Conservation (phyloP, 2,329 filamentous ascomycete genomes). For the Fusarium compactum region DNA sequence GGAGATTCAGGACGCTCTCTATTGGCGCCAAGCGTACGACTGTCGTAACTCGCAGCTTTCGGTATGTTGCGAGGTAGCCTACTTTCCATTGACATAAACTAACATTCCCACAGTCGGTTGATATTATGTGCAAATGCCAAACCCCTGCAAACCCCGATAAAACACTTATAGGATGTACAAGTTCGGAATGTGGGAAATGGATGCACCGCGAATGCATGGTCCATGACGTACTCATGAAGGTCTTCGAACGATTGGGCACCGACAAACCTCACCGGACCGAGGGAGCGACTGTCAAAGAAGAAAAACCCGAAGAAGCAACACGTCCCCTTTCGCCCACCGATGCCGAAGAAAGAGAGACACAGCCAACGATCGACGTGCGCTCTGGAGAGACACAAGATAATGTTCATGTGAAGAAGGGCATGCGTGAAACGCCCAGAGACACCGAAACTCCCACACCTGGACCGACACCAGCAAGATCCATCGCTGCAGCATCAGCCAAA, state of each 20-base stretch:
- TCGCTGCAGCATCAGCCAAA: conserved; percentile 43
- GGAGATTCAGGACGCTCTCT: conserved; percentile 68
- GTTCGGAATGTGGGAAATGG: conserved; percentile 68
- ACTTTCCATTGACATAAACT: conserved; percentile 19
- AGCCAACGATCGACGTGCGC: conserved; percentile 66
- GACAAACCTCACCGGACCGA: conserved; percentile 62
- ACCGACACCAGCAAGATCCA: conserved; percentile 45
- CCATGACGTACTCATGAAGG: conserved; percentile 64
- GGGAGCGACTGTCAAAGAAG: conserved; percentile 55
- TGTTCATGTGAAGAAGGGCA: conserved; percentile 53
- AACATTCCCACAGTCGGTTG: conserved; percentile 60
- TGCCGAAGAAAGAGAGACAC: conserved; percentile 62
- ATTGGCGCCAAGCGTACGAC: conserved; percentile 74
- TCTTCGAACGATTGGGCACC: conserved; percentile 63
- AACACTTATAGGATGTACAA: conserved; percentile 68
- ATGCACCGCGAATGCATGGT: conserved; percentile 73
- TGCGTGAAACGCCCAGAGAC: conserved; percentile 48
- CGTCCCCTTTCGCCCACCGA: conserved; percentile 66
- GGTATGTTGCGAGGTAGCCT: conserved; percentile 56
- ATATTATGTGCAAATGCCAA: conserved; percentile 69
- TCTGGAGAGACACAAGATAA: conserved; percentile 58
- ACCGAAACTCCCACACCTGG: conserved; percentile 50
- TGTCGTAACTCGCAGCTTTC: conserved; percentile 68
- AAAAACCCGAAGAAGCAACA: conserved; percentile 50
- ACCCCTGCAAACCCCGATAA: conserved; percentile 73